phyloP scores from a whole-genome alignment of 345 rosid genomes.

The Salix udensis region DNA sequence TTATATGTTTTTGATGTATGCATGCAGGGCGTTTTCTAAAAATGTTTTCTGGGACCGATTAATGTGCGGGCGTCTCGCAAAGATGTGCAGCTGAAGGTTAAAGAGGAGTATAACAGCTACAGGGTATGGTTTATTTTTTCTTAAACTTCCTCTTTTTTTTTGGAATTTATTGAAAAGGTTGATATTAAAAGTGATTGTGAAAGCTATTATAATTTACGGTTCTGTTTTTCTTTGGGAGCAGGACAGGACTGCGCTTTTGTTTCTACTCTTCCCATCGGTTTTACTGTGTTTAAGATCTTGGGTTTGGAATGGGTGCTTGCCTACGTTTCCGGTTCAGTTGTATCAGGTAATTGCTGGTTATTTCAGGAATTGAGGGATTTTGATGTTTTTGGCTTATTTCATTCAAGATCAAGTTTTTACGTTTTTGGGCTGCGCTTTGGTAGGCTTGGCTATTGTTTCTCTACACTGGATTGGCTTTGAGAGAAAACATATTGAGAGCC shows the following conservation, averaged over 20 bases:
- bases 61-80: constrained; percentile 86
- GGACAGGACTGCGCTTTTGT: constrained; percentile 94
- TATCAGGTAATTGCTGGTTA: constrained; percentile 53
- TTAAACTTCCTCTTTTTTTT: background rate
- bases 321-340: constrained; percentile 91
- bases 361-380: background rate
- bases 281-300: constrained; percentile 73
- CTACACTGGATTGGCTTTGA: constrained; percentile 88
- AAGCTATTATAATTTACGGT: background rate
- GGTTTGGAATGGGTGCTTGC: constrained; percentile 89
- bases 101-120: constrained; percentile 95
- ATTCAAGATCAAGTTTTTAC: background rate
- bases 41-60: constrained; percentile 92
- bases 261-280: constrained; percentile 77
- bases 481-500: constrained; percentile 88
- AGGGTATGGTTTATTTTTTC: constrained; percentile 40
- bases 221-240: constrained; percentile 36
- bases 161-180: too few species aligned
- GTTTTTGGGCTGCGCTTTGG: constrained; percentile 6
- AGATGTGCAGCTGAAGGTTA: constrained; percentile 84
- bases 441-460: constrained; percentile 96
- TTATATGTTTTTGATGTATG: background rate
- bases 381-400: background rate
- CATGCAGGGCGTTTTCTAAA: constrained; percentile 57
- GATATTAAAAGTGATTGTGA: too few species aligned